These are phyloP conservation scores for Hordeum pubiflorum DNA, from an alignment of 202 grass and related monocot genomes.

Conservation along the genomic window DNA sequence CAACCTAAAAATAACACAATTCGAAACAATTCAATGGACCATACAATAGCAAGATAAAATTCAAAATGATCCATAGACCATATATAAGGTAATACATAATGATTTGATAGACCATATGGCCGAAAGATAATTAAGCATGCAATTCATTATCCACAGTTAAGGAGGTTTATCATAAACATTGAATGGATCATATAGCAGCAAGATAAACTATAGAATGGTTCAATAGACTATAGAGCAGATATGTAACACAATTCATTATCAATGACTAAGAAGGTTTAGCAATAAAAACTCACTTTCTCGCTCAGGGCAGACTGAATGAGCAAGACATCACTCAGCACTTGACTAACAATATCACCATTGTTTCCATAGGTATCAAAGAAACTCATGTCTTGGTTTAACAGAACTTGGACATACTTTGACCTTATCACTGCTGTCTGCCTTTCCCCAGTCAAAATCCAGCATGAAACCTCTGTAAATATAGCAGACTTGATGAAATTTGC, in stretches of 20 bases:
- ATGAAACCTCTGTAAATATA: constrained; percentile 69
- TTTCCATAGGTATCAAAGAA: constrained; percentile 99
- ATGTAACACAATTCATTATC: not conserved
- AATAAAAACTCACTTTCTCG: constrained; percentile 60
- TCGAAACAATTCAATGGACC: not conserved
- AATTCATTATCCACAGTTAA: not conserved
- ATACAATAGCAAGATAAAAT: not conserved
- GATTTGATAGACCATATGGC: not conserved
- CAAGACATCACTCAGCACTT: constrained; percentile 93
- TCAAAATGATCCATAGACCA: not conserved
- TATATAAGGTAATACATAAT: not conserved
- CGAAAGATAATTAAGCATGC: not conserved
- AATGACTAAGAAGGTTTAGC: not conserved
- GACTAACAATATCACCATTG: constrained; percentile 96
- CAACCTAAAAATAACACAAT: constrained; percentile 52
- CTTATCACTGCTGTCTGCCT: constrained; percentile 97
- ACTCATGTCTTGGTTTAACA: constrained; percentile 99
- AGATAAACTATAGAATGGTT: not conserved
- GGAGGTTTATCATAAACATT: not conserved
- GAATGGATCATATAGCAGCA: not conserved
- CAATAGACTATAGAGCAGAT: not conserved
- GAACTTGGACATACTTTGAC: constrained; percentile 87
- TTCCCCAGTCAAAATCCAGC: constrained; percentile 99
- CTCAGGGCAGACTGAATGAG: constrained; percentile 95
- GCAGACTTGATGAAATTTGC: constrained; percentile 32